Evolutionary conservation across 768 basidiomycete genomes (phyloP), one percentile per base, ranked within the genome.

Genomic region (Pleurotus sapidus): DNA sequence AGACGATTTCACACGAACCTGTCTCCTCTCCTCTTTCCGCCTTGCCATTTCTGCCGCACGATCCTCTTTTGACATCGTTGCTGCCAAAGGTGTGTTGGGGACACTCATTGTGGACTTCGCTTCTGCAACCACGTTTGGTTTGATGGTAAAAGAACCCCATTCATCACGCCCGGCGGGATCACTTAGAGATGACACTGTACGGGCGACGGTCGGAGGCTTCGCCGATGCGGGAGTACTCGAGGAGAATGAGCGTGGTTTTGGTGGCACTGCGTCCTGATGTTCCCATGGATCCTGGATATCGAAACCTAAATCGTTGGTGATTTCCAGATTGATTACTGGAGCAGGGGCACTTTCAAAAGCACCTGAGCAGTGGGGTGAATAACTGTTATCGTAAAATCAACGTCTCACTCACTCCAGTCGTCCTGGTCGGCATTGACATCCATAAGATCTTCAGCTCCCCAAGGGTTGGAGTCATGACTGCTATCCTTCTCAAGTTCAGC

Each of bases 341-440:
- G 68, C 60, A 23, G 73, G 72, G n/a, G 79, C 81, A 56, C 82
- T 82, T 69, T 93, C 90, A 62, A 93, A 93, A n/a, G 86, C 88
- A 66, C 84, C 91, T 88, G 54, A 11, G 4, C 30, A 4, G 30
- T 9, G 30, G 30, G 30, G 11, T 34, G 30, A 34, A 34, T 11
- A 34, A 34, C 8, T 11, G 8, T 34, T 34, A 34, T 11, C 4
- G 34, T 24, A 46, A 56, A 34, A 46, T 46, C 37, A 17, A 57
- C 11, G 3, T 45, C 42, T 77, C 77, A 78, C 88, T 67, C 68
- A 91, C 95, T 90, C 95, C 95, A 99, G 67, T 98, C 96, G 64
- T 88, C 95, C 23, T 87, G 83, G 64, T 98, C 95, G 0, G 91
- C 94, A 65, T 94, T 88, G 3, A 98, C 87, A 66, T 99, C 95